A percentile compares a stretch with the other conserved stretches of the same genome.
These are phyloP conservation scores for Barnettozyma pratensis DNA, from an alignment of 805 yeast genomes.

Conservation along the genomic window DNA sequence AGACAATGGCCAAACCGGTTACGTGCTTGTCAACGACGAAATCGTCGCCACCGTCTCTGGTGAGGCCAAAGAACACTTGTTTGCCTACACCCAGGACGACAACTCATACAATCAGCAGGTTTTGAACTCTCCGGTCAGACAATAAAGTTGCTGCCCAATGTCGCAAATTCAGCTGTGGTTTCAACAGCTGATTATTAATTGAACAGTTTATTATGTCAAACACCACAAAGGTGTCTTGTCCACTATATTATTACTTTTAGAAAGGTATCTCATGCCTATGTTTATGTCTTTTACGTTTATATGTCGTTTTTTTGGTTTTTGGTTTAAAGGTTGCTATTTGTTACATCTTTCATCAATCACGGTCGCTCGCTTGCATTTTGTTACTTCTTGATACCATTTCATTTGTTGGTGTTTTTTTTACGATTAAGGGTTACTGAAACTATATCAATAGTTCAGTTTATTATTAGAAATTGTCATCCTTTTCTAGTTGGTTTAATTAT, in stretches of 20 bases:
- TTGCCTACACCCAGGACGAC: not conserved
- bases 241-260: too few relatives aligned
- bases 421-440: not conserved
- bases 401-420: too few relatives aligned
- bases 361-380: not conserved
- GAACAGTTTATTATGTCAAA: not conserved
- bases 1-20: constrained; percentile 32
- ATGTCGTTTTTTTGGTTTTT: not conserved
- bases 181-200: not conserved
- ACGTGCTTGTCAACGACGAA: constrained; percentile 30
- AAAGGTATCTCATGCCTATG: not conserved
- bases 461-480: not conserved
- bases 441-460: too few relatives aligned
- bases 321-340: not conserved
- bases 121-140: constrained; percentile 6
- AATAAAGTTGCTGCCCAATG: not conserved
- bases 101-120: not conserved
- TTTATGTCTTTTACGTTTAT: not conserved
- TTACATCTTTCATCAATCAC: not conserved
- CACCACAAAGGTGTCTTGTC: too few relatives aligned
- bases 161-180: not conserved
- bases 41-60: constrained; percentile 36
- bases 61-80: constrained; percentile 27
- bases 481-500: not conserved
- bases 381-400: not conserved